phyloP scores from a whole-genome alignment of 202 grass and related monocot species.

The Carex sylvatica region DNA sequence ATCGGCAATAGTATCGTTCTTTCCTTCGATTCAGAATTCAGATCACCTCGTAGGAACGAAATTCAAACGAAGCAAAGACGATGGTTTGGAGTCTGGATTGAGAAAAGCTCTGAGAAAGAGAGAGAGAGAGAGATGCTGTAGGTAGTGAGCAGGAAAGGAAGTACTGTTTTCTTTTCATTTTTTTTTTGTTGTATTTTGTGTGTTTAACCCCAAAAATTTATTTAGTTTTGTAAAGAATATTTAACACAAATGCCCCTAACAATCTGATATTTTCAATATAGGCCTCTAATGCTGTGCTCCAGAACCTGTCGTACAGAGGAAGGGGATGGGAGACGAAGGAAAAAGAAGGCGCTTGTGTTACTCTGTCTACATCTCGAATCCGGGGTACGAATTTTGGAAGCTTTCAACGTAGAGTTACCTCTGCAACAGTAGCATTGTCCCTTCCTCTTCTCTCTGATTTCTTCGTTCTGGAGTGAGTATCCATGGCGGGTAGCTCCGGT shows the following conservation, averaged over 20 bases:
- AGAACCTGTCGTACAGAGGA: too few relatives aligned
- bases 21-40: background rate
- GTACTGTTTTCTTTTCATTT: background rate
- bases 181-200: background rate
- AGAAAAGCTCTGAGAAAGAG: background rate
- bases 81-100: background rate
- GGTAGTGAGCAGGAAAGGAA: slow-evolving; percentile 3
- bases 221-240: background rate
- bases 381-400: too few relatives aligned
- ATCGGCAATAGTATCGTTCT: background rate
- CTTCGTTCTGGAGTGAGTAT: too few relatives aligned
- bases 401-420: too few relatives aligned
- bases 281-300: too few relatives aligned
- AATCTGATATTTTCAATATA: background rate
- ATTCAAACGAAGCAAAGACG: background rate
- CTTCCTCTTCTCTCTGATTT: too few relatives aligned
- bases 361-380: too few relatives aligned
- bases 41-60: background rate
- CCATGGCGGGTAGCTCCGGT: too few relatives aligned
- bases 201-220: background rate
- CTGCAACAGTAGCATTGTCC: too few relatives aligned
- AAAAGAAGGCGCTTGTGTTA: too few relatives aligned
- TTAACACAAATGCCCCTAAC: background rate
- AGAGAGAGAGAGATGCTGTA: background rate
- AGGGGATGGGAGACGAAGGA: too few relatives aligned